Evolutionary conservation across 2,329 filamentous ascomycete genomes (phyloP), one percentile per base, ranked within the genome.

Genomic region (Penicillium sp.): DNA sequence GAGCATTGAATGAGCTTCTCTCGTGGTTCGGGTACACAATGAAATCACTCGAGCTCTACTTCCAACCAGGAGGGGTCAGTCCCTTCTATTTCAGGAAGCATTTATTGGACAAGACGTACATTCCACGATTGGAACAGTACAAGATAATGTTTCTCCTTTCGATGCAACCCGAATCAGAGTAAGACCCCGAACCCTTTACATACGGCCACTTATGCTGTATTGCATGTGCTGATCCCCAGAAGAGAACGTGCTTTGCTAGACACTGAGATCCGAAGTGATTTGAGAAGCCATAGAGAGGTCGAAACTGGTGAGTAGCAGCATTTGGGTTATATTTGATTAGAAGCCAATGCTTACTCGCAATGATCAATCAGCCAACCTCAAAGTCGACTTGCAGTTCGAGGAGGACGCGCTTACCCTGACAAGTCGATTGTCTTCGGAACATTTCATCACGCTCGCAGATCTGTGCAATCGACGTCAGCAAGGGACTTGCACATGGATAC

Each of bases 31-130:
- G 55, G 9, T 55, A 52, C 8, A 67, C 55, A 0, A 55, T 68
- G 29, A 55, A 56, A 20, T 47, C 62, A 1, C 59, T 70, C 21
- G 66, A 69, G 48, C 7, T 63, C 0, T 65, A 68, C 26, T 63
- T 70, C 21, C 68, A 70, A 27, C 67, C 68, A 0, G 68, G 67
- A 7, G 68, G 67, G 3, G 62, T 69, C 7, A 61, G 62, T 8
- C 52, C 58, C 13, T 39, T 49, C 2, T 61, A 56, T 5, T 68
- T 63, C 20, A 51, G 64, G 10, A 69, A 65, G 15, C 51, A 51
- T 12, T 49, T 70, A 7, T 29, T 70, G 24, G 66, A 69, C 3
- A 56, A 49, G 3, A 67, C 61, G 0, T 65, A 60, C 41, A 32
- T 68, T 7, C 61, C 65, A 1, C 52, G 61, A 3, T 33, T 70